phyloP scores from a whole-genome alignment of 225 moss, liverwort and hornwort species.

The Sphagnum contortum region DNA sequence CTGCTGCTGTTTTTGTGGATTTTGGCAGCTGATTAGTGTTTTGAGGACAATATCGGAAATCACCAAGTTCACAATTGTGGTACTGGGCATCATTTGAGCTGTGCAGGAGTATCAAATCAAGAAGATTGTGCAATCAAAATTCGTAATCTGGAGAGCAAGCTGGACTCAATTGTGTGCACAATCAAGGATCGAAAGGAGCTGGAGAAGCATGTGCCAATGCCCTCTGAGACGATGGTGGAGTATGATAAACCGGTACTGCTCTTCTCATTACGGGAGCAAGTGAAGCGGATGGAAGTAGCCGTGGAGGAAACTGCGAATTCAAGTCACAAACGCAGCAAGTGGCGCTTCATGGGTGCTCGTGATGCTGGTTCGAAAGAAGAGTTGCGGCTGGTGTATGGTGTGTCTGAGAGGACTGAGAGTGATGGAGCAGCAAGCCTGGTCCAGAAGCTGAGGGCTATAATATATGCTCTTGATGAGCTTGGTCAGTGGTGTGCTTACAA shows the following conservation, averaged over 20 bases:
- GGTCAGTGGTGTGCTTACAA: conserved; percentile 99
- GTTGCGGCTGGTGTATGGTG: conserved; percentile 96
- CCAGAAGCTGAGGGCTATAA: conserved; percentile 91
- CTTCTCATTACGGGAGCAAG: conserved; percentile 81
- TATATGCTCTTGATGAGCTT: conserved; percentile 92
- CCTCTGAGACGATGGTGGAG: conserved; percentile 76
- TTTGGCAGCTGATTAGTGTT: too few species aligned
- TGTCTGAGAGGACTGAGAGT: conserved; percentile 97
- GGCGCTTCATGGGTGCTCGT: conserved; percentile 98
- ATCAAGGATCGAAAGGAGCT: conserved; percentile 98
- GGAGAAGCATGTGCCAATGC: conserved; percentile 97
- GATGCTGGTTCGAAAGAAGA: conserved; percentile 97
- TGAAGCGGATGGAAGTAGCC: conserved; percentile 80
- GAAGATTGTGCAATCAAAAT: conserved; percentile 99
- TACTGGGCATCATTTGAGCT: background rate
- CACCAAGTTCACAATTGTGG: too few species aligned
- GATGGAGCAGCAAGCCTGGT: conserved; percentile 96
- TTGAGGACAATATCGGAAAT: too few species aligned
- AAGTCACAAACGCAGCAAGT: conserved; percentile 94
- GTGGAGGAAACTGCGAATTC: conserved; percentile 91
- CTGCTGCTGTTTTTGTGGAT: too few species aligned
- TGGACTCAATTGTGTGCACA: conserved; percentile 97
- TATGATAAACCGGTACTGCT: conserved; percentile 93
- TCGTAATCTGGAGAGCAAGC: conserved; percentile 92
- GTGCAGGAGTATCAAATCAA: conserved; percentile 92